These are phyloP conservation scores for Neurospora sp. DNA, from an alignment of 495 filamentous ascomycete genomes.

Conservation along the genomic window DNA sequence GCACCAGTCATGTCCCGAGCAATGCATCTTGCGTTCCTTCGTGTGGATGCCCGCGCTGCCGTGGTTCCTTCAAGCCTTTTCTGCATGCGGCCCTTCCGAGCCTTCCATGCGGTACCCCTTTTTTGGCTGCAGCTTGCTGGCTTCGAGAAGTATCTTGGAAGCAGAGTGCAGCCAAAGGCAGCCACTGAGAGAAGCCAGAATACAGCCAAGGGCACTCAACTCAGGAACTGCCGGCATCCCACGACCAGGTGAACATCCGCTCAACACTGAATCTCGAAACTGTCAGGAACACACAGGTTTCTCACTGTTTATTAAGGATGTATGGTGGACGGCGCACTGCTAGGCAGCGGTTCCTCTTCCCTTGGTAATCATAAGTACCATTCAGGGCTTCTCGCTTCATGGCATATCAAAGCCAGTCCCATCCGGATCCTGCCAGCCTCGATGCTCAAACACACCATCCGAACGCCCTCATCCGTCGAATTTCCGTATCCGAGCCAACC, in stretches of 20 bases:
- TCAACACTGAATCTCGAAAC: neutral
- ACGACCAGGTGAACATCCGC: neutral
- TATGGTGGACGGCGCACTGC: neutral
- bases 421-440: neutral
- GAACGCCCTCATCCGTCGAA: neutral
- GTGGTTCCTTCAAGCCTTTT: neutral
- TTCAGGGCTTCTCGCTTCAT: neutral
- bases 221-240: neutral
- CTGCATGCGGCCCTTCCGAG: conserved; percentile 11
- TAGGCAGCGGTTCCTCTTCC: neutral
- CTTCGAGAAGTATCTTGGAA: neutral
- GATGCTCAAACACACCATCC: neutral
- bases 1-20: neutral
- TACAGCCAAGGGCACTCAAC: neutral
- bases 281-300: neutral
- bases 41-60: neutral
- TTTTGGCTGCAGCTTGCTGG: neutral
- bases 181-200: neutral
- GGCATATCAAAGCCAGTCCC: neutral
- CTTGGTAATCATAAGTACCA: neutral
- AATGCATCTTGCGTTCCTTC: neutral
- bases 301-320: neutral
- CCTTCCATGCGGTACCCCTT: conserved; percentile 7
- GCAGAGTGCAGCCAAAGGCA: neutral
- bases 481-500: neutral